Evolutionary conservation across 2,329 filamentous ascomycete genomes (phyloP), one percentile per base, ranked within the genome.

Genomic region (Alternaria infectoria): DNA sequence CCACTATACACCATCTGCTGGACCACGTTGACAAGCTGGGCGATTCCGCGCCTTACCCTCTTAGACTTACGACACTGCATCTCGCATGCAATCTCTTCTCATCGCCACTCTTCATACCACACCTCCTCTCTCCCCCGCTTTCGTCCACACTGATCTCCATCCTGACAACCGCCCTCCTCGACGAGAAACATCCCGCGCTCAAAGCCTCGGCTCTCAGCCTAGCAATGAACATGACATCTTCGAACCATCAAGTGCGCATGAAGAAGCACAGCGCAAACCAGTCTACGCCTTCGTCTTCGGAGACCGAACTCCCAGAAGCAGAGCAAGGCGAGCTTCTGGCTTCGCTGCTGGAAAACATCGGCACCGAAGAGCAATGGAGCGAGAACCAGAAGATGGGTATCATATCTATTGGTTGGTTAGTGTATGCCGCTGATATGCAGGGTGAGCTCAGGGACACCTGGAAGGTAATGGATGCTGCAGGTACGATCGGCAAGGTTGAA

Each of bases 71-170:
- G 15, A 91, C 93, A 0, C 81, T 97, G 21, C 94, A 97, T 70
- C 86, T 95, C 74, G 86, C 88, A 2, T 96, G 93, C 81, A 97
- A 97, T 73, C 83, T 97, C 45, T 97, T 97, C 81, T 90, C 88
- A 0, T 90, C 90, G 1, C 86, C 88, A 0, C 83, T 97, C 0
- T 96, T 91, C 72, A 84, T 89, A 1, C 85, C 88, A 3, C 86
- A 90, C 65, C 83, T 94, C 9, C 82, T 91, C 7, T 78, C 81
- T 56, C 43, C 69, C 3, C 75, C 76, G 2, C 71, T 21, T 79
- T 93, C 54, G 2, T 86, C 88, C 6, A 77, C 82, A 2, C 83
- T 88, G 0, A 82, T 95, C 26, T 88, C 91, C 2, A 84, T 97
- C 13, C 86, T 96, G 19, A 91, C 92, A 0, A 88, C 89, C 2